These are phyloP conservation scores for Climacium dendroides DNA, from an alignment of 225 moss, liverwort and hornwort genomes.

Conservation along the genomic window DNA sequence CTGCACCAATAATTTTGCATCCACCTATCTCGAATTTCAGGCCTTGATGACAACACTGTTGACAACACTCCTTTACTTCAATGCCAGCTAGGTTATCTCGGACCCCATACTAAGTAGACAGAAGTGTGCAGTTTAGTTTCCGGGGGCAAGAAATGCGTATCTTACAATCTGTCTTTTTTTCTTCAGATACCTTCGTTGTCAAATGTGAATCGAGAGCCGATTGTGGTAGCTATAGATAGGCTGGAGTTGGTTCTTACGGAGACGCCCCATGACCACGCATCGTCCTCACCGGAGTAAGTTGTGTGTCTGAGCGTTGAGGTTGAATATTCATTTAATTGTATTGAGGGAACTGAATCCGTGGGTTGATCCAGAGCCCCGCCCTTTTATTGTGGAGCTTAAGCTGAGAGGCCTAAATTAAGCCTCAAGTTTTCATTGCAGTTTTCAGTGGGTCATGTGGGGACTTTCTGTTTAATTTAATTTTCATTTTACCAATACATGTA, in stretches of 20 bases:
- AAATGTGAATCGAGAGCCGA: constrained; percentile 80
- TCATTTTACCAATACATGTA: neutral
- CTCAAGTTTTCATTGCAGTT: neutral
- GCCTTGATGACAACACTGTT: neutral
- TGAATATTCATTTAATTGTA: neutral
- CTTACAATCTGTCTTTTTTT: neutral
- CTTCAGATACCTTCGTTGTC: constrained; percentile 90
- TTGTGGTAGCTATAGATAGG: constrained; percentile 86
- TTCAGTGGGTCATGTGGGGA: neutral
- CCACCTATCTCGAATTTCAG: neutral
- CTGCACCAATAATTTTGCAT: neutral
- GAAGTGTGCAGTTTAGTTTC: neutral
- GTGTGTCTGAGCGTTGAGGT: neutral
- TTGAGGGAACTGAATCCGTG: neutral
- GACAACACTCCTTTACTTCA: neutral
- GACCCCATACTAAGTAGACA: neutral
- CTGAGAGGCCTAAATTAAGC: neutral
- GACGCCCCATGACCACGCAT: constrained; percentile 36
- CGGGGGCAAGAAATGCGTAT: neutral
- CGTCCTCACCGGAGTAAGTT: constrained; percentile 46
- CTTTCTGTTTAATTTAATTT: neutral
- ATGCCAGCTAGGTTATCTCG: neutral
- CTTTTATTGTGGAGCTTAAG: neutral
- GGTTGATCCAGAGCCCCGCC: neutral
- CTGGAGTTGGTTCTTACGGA: constrained; percentile 88